Base-by-base conservation (phyloP, 371 early-diverging fungal species). In the Rhizomucor pusillus region DNA sequence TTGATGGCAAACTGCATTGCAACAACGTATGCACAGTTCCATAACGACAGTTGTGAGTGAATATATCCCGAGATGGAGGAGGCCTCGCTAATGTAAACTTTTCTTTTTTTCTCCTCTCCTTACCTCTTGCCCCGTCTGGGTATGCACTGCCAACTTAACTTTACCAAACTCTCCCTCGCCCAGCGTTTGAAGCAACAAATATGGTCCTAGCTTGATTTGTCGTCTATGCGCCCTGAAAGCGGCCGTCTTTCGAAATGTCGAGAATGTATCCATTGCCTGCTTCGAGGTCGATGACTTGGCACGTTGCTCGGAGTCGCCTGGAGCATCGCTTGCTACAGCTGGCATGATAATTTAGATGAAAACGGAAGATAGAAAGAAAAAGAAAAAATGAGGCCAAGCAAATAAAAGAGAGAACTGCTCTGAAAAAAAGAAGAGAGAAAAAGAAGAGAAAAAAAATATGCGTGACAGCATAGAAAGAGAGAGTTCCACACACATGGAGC, bases 141-240 rank as follows among this genome's bases (percentile, higher is more conserved):
- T 86, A 70, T 97, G 92, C 54, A 93, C 78, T 3, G 93, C 99
- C 16, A 97, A 84, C 67, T 98, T 97, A 59, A 99, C 99, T 75
- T 97, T 95, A 44, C 95, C 96, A 69, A 97, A 98, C 72, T 97
- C 97, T 34, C 99, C 99, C 69, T 93, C 96, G 47, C 98, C 99
- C 6, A 99, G 81, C 14, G 93, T 90, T 71, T 94, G 94, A 20
- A 91, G 80, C 33, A 98, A 73, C 19, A 85, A 81, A 65, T 97
- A 99, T 43, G 93, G 89, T 2, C 96, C 96, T 64, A 95, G 80
- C 67, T 84, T 80, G 36, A 82, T 81, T 29, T 64, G 64, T 20
- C 57, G 44, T 37, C 35, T 25, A 29, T 50, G 36, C 29, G 29
- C 29, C 29, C 29, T 29, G 29, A 29, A 29, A 3, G 29, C 7